Conservation (phyloP, 2,329 filamentous ascomycete genomes). For the Pseudocercospora fijiensis region DNA sequence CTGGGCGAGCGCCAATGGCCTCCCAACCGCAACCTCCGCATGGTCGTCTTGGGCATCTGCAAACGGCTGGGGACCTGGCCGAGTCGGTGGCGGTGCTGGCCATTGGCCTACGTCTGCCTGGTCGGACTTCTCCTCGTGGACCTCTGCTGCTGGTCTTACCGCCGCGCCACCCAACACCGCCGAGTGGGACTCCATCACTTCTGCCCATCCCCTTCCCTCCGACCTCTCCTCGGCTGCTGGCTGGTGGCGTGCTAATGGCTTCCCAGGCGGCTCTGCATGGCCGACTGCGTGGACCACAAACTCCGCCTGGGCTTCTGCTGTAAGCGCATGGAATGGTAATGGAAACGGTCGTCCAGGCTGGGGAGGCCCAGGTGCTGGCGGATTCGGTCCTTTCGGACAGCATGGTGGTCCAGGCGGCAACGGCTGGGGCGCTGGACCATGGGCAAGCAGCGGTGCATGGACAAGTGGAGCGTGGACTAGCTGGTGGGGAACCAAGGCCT, state of each 20-base stretch:
- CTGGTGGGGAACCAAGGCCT: slow-evolving; percentile 39
- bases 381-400: slow-evolving; percentile 30
- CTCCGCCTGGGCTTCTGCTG: slow-evolving; percentile 25
- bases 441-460: slow-evolving; percentile 34
- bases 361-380: slow-evolving; percentile 18
- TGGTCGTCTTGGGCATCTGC: slow-evolving; percentile 35
- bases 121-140: slow-evolving; percentile 28
- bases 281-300: slow-evolving; percentile 26
- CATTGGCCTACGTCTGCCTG: slow-evolving; percentile 19
- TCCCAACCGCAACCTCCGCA: slow-evolving; percentile 31
- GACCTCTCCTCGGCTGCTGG: slow-evolving; percentile 25
- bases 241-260: slow-evolving; percentile 23
- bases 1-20: slow-evolving; percentile 25
- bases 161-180: slow-evolving; percentile 31
- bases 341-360: slow-evolving; percentile 16
- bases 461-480: slow-evolving; percentile 38
- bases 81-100: slow-evolving; percentile 14
- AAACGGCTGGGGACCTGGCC: slow-evolving; percentile 21
- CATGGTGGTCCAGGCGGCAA: slow-evolving; percentile 22
- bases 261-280: slow-evolving; percentile 25
- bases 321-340: slow-evolving; percentile 21
- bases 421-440: slow-evolving; percentile 37
- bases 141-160: slow-evolving; percentile 29
- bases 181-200: slow-evolving; percentile 35
- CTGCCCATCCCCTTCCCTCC: slow-evolving; percentile 31